phyloP scores from a whole-genome alignment of 768 basidiomycete genomes.

The Phylloporus sp. region DNA sequence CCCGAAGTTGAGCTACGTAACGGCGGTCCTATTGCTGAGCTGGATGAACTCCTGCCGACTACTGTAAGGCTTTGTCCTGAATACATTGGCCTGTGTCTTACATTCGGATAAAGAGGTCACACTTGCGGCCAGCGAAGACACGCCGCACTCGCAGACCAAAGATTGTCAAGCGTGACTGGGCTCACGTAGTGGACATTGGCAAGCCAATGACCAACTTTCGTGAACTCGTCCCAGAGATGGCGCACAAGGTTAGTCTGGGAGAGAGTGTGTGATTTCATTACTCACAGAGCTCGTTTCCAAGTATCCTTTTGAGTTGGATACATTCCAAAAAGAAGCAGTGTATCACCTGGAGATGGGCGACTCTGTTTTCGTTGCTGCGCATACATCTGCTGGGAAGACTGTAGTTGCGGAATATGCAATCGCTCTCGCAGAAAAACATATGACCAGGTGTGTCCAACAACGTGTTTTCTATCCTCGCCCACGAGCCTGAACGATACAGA shows the following conservation, averaged over 20 bases:
- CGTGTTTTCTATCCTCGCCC: slow-evolving; percentile 12
- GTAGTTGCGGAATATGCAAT: slow-evolving; percentile 99
- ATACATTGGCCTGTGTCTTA: slow-evolving; percentile 1
- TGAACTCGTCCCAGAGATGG: slow-evolving; percentile 95
- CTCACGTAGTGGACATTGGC: slow-evolving; percentile 93
- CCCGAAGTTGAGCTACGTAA: slow-evolving; percentile 16
- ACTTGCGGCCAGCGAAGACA: slow-evolving; percentile 52
- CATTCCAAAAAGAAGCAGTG: slow-evolving; percentile 97
- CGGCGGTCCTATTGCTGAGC: slow-evolving; percentile 39
- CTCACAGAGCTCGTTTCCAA: slow-evolving; percentile 28
- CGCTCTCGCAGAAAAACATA: slow-evolving; percentile 92
- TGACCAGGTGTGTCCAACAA: slow-evolving; percentile 74
- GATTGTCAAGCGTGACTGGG: slow-evolving; percentile 90
- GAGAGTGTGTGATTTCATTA: neutral
- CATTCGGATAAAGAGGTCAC: slow-evolving; percentile 42
- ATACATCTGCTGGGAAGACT: slow-evolving; percentile 99
- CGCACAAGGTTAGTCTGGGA: slow-evolving; percentile 63
- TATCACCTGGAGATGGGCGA: slow-evolving; percentile 97
- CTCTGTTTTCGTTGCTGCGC: slow-evolving; percentile 98
- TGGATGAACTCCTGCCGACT: slow-evolving; percentile 78
- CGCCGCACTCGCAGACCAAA: slow-evolving; percentile 42
- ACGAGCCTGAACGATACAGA: slow-evolving; percentile 37
- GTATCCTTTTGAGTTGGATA: slow-evolving; percentile 99
- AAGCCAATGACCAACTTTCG: slow-evolving; percentile 85
- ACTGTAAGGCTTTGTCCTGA: slow-evolving; percentile 33